These are phyloP conservation scores for Claviceps sp. DNA, from an alignment of 2,329 filamentous ascomycete genomes.

Conservation along the genomic window DNA sequence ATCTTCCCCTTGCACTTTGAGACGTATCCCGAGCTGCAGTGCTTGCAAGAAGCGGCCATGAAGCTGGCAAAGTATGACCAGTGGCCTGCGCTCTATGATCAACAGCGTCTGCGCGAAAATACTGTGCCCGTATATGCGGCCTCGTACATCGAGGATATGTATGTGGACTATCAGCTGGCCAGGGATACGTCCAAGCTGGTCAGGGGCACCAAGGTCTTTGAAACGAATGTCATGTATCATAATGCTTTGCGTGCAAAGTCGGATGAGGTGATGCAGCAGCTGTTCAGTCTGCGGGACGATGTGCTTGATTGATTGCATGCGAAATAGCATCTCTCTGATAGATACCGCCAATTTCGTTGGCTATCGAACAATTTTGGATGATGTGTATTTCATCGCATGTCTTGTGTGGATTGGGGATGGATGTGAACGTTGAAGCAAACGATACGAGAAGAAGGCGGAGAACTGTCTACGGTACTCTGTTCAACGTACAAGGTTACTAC, in stretches of 20 bases:
- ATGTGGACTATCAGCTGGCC: constrained; percentile 67
- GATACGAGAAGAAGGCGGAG: not conserved
- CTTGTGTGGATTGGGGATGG: not conserved
- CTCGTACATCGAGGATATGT: constrained; percentile 81
- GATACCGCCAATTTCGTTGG: no score
- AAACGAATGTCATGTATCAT: constrained; percentile 82
- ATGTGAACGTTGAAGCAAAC: not conserved
- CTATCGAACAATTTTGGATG: no score
- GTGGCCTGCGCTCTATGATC: constrained; percentile 70
- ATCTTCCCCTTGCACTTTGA: constrained; percentile 78
- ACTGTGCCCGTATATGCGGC: constrained; percentile 77
- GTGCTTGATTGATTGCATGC: constrained; percentile 33
- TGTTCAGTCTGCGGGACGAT: constrained; percentile 67
- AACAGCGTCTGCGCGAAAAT: constrained; percentile 59
- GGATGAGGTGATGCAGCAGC: constrained; percentile 61
- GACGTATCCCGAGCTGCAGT: constrained; percentile 61
- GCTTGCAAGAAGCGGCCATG: constrained; percentile 55
- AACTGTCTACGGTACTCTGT: not conserved
- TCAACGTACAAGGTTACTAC: no score
- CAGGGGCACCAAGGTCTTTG: constrained; percentile 63
- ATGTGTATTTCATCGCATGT: no score
- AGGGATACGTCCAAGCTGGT: constrained; percentile 62
- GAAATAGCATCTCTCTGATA: not conserved
- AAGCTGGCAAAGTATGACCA: constrained; percentile 52
- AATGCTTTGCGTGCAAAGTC: constrained; percentile 62